phyloP scores from a whole-genome alignment of 176 grass and related monocot species.

The Themeda triandra region DNA sequence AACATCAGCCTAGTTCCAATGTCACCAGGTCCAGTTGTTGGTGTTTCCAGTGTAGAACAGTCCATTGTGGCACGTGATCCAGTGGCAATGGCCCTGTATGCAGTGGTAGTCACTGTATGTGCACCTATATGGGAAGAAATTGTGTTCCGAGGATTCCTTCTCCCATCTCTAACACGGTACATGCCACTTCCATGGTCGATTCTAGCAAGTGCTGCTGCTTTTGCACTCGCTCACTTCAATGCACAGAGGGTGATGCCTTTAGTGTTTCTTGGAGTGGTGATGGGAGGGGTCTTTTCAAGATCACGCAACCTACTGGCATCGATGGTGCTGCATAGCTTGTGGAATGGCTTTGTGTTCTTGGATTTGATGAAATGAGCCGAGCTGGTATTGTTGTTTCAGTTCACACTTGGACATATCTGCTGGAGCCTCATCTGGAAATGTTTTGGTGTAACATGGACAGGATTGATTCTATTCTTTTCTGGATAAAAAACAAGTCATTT shows the following conservation, averaged over 20 bases:
- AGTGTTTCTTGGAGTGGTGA: no score
- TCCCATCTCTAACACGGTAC: no score
- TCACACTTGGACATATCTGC: conserved; percentile 3
- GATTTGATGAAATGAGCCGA: conserved; percentile 20
- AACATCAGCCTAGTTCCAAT: conserved; percentile 70
- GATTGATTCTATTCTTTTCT: not conserved
- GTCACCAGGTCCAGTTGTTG: conserved; percentile 42
- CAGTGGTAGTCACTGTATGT: not conserved
- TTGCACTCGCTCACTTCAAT: no score
- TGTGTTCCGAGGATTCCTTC: no score
- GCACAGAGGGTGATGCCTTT: no score
- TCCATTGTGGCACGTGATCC: conserved; percentile 87
- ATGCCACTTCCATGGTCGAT: no score
- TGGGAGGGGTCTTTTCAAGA: no score
- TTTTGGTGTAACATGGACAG: conserved; percentile 13
- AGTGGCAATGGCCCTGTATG: conserved; percentile 81
- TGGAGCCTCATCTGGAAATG: not conserved
- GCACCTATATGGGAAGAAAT: no score
- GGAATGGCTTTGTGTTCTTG: no score
- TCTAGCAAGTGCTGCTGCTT: no score
- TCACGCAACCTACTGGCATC: no score
- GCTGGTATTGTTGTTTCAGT: not conserved
- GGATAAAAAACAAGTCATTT: not conserved
- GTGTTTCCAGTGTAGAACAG: conserved; percentile 89
- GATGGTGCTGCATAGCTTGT: no score